Percentiles rank a stretch among this genome's conserved stretches.
These are phyloP conservation scores for Maudiozyma bulderi DNA, from an alignment of 805 yeast genomes.

Conservation along the genomic window DNA sequence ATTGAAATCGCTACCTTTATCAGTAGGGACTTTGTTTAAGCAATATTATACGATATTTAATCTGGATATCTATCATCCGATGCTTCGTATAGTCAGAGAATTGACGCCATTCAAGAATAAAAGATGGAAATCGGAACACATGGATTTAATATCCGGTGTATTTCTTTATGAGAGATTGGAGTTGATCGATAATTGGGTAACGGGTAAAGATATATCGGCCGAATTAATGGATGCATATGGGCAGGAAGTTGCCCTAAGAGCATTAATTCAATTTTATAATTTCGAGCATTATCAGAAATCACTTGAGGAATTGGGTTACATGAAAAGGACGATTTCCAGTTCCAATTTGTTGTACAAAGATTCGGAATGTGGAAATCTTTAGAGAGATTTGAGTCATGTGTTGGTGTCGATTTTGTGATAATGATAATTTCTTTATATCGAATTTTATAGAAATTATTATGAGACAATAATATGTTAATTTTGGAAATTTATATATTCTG, in stretches of 20 bases:
- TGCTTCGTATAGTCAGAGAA: conserved; percentile 64
- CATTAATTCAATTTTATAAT: conserved; percentile 69
- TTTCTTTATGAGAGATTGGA: conserved; percentile 65
- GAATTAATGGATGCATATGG: conserved; percentile 71
- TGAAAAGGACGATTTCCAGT: neutral
- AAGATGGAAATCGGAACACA: conserved; percentile 86
- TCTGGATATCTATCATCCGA: conserved; percentile 52
- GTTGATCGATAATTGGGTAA: conserved; percentile 79
- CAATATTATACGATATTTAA: conserved; percentile 50
- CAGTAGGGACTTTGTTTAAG: conserved; percentile 26
- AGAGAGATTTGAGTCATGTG: neutral
- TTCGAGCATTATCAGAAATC: conserved; percentile 43
- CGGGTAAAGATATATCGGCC: conserved; percentile 67
- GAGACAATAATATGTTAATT: too few relatives aligned
- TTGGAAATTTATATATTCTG: too few relatives aligned
- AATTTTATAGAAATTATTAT: neutral
- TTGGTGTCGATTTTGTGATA: too few relatives aligned
- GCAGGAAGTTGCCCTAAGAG: conserved; percentile 77
- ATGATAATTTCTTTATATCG: too few relatives aligned
- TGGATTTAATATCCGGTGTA: conserved; percentile 86
- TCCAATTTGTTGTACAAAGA: conserved; percentile 1
- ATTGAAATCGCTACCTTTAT: conserved; percentile 26
- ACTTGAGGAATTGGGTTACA: conserved; percentile 50
- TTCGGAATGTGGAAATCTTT: neutral
- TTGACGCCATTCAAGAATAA: conserved; percentile 85